Conservation (phyloP, 192 early-diverging fungal species). For the Rhizoclosmatium globosum region DNA sequence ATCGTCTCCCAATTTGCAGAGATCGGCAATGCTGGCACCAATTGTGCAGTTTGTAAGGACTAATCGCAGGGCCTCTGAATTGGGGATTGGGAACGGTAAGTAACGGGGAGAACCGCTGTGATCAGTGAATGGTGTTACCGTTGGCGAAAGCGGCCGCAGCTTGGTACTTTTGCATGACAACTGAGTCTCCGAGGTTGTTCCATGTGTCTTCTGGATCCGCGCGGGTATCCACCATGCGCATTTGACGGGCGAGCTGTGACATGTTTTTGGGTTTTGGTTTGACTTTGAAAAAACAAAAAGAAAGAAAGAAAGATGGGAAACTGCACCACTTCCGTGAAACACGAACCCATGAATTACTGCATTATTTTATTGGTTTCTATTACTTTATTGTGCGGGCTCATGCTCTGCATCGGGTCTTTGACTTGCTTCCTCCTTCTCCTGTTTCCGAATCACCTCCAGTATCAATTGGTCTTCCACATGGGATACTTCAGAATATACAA, state of each 20-base stretch:
- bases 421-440: not conserved
- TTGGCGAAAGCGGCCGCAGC: conserved; percentile 90
- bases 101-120: not conserved
- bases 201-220: conserved; percentile 44
- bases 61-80: conserved; percentile 47
- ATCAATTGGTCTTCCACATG: conserved; percentile 20
- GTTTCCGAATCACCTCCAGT: not conserved
- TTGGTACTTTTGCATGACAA: conserved; percentile 92
- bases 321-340: not conserved
- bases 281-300: conserved; percentile 21
- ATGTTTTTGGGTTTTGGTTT: not conserved
- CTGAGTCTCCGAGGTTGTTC: conserved; percentile 73
- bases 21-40: conserved; percentile 38
- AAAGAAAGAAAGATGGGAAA: not conserved
- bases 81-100: not conserved
- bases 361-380: not conserved
- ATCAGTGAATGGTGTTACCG: conserved; percentile 54
- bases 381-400: not conserved
- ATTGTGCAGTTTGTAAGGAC: conserved; percentile 26
- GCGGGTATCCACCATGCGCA: conserved; percentile 16
- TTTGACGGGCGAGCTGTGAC: conserved; percentile 28
- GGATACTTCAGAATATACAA: conserved; percentile 40
- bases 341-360: not conserved
- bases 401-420: not conserved
- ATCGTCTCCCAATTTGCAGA: conserved; percentile 51